Evolutionary conservation across 202 grass and related monocot species (phyloP).

Genomic region (Digitaria exilis): DNA sequence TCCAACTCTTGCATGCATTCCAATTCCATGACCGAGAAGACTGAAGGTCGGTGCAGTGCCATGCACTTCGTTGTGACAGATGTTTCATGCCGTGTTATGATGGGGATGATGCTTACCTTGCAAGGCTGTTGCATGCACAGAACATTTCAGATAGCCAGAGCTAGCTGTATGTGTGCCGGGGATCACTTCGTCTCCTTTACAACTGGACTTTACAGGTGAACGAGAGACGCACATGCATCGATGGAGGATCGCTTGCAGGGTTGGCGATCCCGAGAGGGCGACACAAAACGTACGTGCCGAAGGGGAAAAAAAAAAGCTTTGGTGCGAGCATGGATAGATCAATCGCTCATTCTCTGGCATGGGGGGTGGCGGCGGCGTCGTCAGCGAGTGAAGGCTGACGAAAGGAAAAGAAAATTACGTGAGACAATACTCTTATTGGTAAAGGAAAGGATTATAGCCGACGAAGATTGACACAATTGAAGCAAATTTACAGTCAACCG

Average conservation of each 20-base stretch:
- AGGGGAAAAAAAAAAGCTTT: not conserved
- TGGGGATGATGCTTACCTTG: constrained; percentile 14
- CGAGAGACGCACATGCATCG: not conserved
- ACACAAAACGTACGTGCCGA: not conserved
- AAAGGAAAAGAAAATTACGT: too few relatives aligned
- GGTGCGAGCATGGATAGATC: not conserved
- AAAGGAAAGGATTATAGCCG: too few relatives aligned
- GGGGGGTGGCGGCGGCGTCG: too few relatives aligned
- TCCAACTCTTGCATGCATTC: not conserved
- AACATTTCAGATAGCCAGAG: not conserved
- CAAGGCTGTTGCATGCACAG: not conserved
- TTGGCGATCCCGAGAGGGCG: constrained; percentile 32
- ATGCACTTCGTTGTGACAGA: not conserved
- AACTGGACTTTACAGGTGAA: constrained; percentile 48
- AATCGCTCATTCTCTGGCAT: not conserved
- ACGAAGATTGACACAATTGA: too few relatives aligned
- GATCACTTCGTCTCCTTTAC: not conserved
- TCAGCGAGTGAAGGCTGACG: too few relatives aligned
- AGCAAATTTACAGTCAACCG: too few relatives aligned
- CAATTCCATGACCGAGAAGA: not conserved
- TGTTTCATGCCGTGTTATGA: not conserved
- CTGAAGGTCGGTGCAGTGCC: not conserved
- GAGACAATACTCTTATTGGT: too few relatives aligned
- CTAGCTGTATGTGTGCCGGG: not conserved
- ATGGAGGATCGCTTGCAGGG: constrained; percentile 30